Evolutionary conservation across 225 moss, liverwort and hornwort species (phyloP).

Genomic region (Marchantia polymorpha): DNA sequence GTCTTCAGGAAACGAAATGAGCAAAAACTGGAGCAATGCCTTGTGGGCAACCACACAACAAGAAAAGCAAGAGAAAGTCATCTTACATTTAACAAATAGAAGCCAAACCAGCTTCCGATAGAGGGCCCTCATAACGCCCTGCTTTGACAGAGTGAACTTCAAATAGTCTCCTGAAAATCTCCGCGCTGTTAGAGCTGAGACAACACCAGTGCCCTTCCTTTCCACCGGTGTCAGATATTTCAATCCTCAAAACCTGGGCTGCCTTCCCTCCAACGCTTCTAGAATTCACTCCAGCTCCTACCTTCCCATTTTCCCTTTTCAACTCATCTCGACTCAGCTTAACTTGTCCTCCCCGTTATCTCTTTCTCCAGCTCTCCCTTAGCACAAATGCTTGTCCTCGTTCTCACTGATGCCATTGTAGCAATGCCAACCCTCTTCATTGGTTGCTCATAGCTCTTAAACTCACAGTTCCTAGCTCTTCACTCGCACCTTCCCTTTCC

Average conservation of each 20-base stretch:
- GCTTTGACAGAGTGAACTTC: constrained; percentile 2
- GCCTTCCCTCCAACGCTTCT: background rate
- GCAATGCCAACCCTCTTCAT: background rate
- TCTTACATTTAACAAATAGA: constrained; percentile 32
- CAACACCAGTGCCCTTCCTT: background rate
- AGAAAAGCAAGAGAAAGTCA: background rate
- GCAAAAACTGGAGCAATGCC: background rate
- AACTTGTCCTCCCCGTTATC: background rate
- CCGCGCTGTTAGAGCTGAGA: background rate
- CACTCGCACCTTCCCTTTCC: background rate
- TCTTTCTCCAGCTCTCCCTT: background rate
- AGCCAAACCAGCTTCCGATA: constrained; percentile 16
- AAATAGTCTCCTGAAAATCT: background rate
- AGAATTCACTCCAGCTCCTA: background rate
- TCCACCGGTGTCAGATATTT: background rate
- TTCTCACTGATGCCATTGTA: background rate
- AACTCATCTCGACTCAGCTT: background rate
- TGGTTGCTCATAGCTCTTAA: background rate
- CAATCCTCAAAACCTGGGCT: background rate
- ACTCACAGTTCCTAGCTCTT: background rate
- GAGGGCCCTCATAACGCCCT: constrained; percentile 32
- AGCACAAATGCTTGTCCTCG: background rate
- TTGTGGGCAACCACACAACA: too few species aligned
- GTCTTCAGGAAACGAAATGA: background rate
- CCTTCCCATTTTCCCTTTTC: background rate